Percentiles rank a stretch among this genome's conserved stretches.
Conservation (phyloP, 2,329 filamentous ascomycete species). For the Talaromyces amestolkiae region DNA sequence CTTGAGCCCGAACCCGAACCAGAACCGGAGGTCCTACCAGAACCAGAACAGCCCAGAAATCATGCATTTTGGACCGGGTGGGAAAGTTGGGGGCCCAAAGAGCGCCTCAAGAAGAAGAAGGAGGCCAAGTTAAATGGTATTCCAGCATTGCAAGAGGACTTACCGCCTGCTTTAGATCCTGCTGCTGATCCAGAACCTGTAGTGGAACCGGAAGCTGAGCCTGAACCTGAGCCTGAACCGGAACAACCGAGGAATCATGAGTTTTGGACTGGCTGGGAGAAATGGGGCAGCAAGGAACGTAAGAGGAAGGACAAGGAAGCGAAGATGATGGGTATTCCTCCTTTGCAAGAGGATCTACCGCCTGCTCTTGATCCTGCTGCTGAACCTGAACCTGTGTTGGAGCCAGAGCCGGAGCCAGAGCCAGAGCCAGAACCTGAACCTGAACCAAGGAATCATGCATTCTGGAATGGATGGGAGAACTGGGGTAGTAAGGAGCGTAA, state of each 20-base stretch:
- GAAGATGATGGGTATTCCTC: constrained; percentile 13
- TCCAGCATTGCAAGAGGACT: constrained; percentile 27
- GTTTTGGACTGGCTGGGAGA: constrained; percentile 17
- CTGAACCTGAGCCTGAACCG: constrained; percentile 16
- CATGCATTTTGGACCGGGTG: constrained; percentile 18
- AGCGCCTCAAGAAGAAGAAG: constrained; percentile 15
- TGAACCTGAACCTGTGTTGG: constrained; percentile 23
- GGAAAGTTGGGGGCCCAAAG: constrained; percentile 13
- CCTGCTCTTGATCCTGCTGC: constrained; percentile 55
- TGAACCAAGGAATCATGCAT: constrained; percentile 13
- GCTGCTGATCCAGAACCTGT: constrained; percentile 28
- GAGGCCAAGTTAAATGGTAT: constrained; percentile 15
- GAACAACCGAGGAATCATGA: constrained; percentile 21
- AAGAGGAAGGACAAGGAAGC: constrained; percentile 17
- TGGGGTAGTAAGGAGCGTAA: constrained; percentile 1
- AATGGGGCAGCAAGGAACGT: constrained; percentile 14
- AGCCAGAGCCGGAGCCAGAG: constrained; percentile 16
- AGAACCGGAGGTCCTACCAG: constrained; percentile 22
- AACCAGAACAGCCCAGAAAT: constrained; percentile 22
- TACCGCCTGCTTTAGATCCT: constrained; percentile 54
- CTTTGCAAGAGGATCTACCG: constrained; percentile 26
- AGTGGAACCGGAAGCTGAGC: constrained; percentile 9
- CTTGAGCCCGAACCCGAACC: constrained; percentile 32
- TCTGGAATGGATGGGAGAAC: constrained; percentile 16
- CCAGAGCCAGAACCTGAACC: constrained; percentile 9